A percentile compares a stretch with the other conserved stretches of the same genome.
These are phyloP conservation scores for Vigna trinervia DNA, from an alignment of 306 rosid genomes.

Conservation along the genomic window DNA sequence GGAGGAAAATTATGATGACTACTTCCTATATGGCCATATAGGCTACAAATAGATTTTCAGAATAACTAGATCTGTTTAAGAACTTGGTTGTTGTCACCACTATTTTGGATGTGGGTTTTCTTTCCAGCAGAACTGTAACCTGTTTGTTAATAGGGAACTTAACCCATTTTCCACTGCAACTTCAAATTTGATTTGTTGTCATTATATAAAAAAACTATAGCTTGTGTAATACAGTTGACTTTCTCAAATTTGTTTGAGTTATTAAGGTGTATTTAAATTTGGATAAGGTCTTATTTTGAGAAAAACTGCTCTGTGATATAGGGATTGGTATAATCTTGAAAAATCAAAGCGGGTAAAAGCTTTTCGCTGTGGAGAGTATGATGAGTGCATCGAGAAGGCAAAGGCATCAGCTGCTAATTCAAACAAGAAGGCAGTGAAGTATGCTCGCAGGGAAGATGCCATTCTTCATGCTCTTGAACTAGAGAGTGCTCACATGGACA, in stretches of 20 bases:
- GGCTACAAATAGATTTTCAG: not conserved
- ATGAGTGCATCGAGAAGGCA: constrained; percentile 90
- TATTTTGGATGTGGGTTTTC: constrained; percentile 5
- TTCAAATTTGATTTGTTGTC: constrained; percentile 3
- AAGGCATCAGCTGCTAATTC: constrained; percentile 79
- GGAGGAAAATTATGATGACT: not conserved
- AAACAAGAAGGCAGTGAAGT: constrained; percentile 85
- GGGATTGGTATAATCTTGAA: constrained; percentile 99
- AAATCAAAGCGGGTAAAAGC: constrained; percentile 94
- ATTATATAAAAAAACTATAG: not conserved
- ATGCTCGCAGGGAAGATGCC: constrained; percentile 99
- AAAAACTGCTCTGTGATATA: constrained; percentile 46
- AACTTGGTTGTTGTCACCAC: constrained; percentile 5
- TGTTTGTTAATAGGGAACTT: constrained; percentile 7
- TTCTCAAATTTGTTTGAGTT: constrained; percentile 35
- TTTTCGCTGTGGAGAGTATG: constrained; percentile 96
- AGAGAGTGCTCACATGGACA: constrained; percentile 72
- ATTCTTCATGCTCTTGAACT: constrained; percentile 97
- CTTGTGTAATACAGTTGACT: constrained; percentile 13
- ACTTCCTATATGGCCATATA: constrained; percentile 4
- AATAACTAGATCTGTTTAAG: constrained; percentile 3
- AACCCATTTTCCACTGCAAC: constrained; percentile 1
- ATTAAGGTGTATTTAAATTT: constrained; percentile 40
- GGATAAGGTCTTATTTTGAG: constrained; percentile 48
- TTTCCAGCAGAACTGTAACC: constrained; percentile 3